Conservation (phyloP, 495 filamentous ascomycete species). For the Trichoderma virens region DNA sequence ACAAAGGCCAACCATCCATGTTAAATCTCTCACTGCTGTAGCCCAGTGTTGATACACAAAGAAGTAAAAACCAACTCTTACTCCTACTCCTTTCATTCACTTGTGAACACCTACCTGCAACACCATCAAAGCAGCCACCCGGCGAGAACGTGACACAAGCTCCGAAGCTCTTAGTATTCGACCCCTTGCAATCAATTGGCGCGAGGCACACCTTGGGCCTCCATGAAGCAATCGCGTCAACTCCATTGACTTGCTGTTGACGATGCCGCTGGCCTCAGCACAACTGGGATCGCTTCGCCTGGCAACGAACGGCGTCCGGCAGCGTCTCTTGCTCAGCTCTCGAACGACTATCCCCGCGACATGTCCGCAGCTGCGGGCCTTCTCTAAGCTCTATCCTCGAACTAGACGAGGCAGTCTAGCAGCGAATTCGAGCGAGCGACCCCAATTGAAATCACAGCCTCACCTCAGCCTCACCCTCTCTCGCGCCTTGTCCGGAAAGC, state of each 20-base stretch:
- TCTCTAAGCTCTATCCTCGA: not conserved
- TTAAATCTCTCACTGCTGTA: not conserved
- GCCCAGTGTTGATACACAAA: not conserved
- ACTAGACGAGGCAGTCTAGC: not conserved
- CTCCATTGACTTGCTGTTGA: not conserved
- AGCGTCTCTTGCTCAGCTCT: not conserved
- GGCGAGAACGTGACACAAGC: not conserved
- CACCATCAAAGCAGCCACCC: not conserved
- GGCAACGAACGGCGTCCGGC: not conserved
- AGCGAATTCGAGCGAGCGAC: not conserved
- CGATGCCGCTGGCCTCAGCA: not conserved
- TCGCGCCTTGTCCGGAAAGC: slow-evolving; percentile 37
- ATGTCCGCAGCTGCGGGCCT: not conserved
- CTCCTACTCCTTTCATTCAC: no score
- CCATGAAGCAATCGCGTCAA: not conserved
- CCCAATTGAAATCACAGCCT: not conserved
- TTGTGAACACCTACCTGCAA: no score
- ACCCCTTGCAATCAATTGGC: slow-evolving; percentile 3
- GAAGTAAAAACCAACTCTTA: no score
- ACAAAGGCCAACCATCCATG: not conserved
- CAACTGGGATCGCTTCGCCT: not conserved
- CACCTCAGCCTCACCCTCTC: not conserved
- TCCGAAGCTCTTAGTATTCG: not conserved
- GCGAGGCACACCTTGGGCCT: not conserved
- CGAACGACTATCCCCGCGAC: not conserved